Evolutionary conservation across 2,329 filamentous ascomycete genomes (phyloP), one percentile per base, ranked within the genome.

Genomic region (Elsinoe necatrix): DNA sequence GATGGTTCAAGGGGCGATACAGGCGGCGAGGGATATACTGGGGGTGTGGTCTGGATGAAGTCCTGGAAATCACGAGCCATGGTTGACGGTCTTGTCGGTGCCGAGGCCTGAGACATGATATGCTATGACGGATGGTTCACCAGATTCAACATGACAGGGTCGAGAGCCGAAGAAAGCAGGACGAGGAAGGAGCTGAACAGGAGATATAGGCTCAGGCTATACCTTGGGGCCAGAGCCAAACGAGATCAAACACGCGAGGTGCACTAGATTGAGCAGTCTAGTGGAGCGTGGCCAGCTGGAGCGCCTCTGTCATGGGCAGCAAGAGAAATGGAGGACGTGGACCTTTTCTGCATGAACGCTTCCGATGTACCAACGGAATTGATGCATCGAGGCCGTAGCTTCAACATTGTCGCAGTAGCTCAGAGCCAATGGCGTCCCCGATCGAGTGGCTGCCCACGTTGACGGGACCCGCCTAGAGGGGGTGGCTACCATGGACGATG

Each of bases 1-100:
- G 31, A 14, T 35, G 34, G 25, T 18, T 25, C 31, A n/a, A 39
- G 48, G 20, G 48, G 48, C 48, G 48, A 37, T 9, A 52, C 20
- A 20, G 48, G 48, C n/a, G 48, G 29, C 16, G 48, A 37, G 1
- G 48, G 48, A 39, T 21, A 37, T 29, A 52, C 20, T n/a, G 48
- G 48, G 29, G 48, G 31, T 34, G 48, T 39, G 20, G 20, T 52
- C 48, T 52, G 48, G 48, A 52, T 52, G 25, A 52, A 52, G 48
- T 52, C 48, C 29, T 34, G 48, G 31, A 52, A 52, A 34, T 31
- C 48, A 23, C 25, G 48, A 25, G 48, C 48, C 48, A 52, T 52
- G 29, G 29, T 25, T 37, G 48, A 34, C 6, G 20, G 9, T n/a
- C 20, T 31, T 52, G 29, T 34, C 31, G 29, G 31, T 39, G 48